Evolutionary conservation across 192 early-diverging fungal species (phyloP).

Genomic region (Entrophospora sp.): DNA sequence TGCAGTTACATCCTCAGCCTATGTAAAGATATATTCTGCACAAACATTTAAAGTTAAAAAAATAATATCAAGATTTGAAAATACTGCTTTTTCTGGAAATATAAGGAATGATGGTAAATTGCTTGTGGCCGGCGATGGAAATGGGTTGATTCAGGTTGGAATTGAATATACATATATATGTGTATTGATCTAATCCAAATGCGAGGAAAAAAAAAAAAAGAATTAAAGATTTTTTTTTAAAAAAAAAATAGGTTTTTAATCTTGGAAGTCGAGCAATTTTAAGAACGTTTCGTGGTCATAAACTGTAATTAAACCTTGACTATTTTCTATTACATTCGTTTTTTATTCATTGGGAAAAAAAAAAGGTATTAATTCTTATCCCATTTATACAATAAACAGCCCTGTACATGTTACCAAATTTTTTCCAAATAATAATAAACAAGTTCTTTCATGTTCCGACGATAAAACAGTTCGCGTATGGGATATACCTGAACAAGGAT

Average conservation of each 20-base stretch:
- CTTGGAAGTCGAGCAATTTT: conserved; percentile 57
- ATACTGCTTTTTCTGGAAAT: conserved; percentile 71
- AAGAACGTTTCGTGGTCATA: conserved; percentile 49
- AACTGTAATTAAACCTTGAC: conserved; percentile 33
- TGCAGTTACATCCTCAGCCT: conserved; percentile 79
- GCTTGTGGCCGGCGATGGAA: conserved; percentile 86
- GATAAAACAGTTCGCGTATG: conserved; percentile 88
- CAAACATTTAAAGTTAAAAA: conserved; percentile 78
- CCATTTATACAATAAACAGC: conserved; percentile 22
- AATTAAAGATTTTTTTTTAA: too few species aligned
- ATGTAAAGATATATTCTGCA: conserved; percentile 86
- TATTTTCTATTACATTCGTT: neutral
- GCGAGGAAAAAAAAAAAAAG: neutral
- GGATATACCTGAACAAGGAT: conserved; percentile 81
- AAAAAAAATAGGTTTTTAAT: conserved; percentile 54
- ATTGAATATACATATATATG: neutral
- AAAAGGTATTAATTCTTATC: neutral
- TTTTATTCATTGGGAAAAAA: neutral
- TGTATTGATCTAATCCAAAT: too few species aligned
- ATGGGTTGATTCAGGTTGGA: conserved; percentile 70
- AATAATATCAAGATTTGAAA: conserved; percentile 88
- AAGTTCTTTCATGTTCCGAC: conserved; percentile 82
- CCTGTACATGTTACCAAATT: conserved; percentile 81
- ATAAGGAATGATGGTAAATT: conserved; percentile 84
- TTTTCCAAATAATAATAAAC: conserved; percentile 57